phyloP scores from a whole-genome alignment of 2,329 filamentous ascomycete genomes.

The Periconia sp. region DNA sequence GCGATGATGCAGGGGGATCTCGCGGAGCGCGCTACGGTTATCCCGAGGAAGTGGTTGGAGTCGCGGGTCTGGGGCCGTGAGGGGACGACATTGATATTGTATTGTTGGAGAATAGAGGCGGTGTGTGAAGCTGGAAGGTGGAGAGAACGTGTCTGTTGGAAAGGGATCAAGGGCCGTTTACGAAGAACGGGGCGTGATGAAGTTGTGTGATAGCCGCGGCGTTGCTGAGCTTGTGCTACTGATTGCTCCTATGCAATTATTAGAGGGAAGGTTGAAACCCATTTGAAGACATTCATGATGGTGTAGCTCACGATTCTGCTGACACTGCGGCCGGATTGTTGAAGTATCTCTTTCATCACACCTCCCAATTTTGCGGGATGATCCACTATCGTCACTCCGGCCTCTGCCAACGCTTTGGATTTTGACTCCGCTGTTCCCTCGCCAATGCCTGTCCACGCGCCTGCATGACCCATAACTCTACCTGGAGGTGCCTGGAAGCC shows the following conservation, averaged over 20 bases:
- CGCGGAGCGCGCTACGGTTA: constrained; percentile 66
- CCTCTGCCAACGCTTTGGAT: constrained; percentile 64
- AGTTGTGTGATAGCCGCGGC: constrained; percentile 50
- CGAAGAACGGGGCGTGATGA: constrained; percentile 13
- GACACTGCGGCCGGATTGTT: constrained; percentile 45
- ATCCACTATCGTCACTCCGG: constrained; percentile 69
- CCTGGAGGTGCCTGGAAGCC: constrained; percentile 65
- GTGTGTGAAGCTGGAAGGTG: constrained; percentile 59
- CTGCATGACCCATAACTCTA: constrained; percentile 77
- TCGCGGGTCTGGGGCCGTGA: constrained; percentile 31
- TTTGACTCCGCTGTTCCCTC: constrained; percentile 69
- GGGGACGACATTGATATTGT: constrained; percentile 51
- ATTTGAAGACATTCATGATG: not conserved
- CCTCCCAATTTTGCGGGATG: constrained; percentile 75
- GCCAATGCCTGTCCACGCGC: constrained; percentile 68
- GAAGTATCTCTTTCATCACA: constrained; percentile 65
- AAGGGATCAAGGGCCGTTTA: not conserved
- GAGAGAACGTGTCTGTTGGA: constrained; percentile 53
- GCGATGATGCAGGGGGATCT: constrained; percentile 66
- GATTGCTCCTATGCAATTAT: constrained; percentile 32
- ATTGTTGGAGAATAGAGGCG: constrained; percentile 57
- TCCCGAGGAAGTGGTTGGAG: constrained; percentile 56
- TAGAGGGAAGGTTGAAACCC: not conserved
- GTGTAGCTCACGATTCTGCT: constrained; percentile 38
- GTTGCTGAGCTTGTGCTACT: constrained; percentile 46